These are phyloP conservation scores for Backusella macrospora DNA, from an alignment of 192 early-diverging fungal genomes.

Conservation along the genomic window DNA sequence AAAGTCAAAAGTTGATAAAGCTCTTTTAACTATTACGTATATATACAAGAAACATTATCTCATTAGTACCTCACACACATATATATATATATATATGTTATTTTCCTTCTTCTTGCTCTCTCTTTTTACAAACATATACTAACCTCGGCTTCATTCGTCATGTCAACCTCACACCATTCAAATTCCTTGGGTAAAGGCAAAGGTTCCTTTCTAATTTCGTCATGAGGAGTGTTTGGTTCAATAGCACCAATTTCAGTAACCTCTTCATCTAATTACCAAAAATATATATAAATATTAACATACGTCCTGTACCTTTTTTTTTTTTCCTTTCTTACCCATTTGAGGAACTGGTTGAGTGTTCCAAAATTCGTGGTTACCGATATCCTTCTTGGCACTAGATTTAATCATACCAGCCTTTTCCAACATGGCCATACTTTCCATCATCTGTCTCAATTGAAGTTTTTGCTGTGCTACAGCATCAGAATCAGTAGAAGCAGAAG, in stretches of 20 bases:
- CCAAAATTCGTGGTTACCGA: conserved; percentile 90
- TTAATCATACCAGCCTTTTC: conserved; percentile 28
- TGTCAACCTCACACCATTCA: conserved; percentile 85
- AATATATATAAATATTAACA: background rate
- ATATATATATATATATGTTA: background rate
- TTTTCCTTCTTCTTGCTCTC: background rate
- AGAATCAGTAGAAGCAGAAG: background rate
- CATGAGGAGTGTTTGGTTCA: conserved; percentile 71
- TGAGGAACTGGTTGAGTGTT: conserved; percentile 93
- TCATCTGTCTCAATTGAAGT: conserved; percentile 24
- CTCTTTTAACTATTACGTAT: conserved; percentile 66
- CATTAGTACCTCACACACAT: background rate
- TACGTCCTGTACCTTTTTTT: background rate
- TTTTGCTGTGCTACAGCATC: conserved; percentile 25
- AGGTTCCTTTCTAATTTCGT: conserved; percentile 82
- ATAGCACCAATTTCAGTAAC: conserved; percentile 79
- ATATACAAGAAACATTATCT: background rate
- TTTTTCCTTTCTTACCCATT: conserved; percentile 54
- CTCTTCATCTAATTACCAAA: conserved; percentile 57
- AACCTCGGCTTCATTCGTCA: conserved; percentile 75
- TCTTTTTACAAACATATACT: background rate
- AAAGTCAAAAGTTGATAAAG: conserved; percentile 86
- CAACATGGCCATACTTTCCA: conserved; percentile 28
- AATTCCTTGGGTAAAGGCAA: conserved; percentile 88
- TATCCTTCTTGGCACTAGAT: conserved; percentile 45